Evolutionary conservation across 2,329 filamentous ascomycete species (phyloP), one percentile per base, ranked within the genome.

Genomic region (Sclerotiophoma versabilis): DNA sequence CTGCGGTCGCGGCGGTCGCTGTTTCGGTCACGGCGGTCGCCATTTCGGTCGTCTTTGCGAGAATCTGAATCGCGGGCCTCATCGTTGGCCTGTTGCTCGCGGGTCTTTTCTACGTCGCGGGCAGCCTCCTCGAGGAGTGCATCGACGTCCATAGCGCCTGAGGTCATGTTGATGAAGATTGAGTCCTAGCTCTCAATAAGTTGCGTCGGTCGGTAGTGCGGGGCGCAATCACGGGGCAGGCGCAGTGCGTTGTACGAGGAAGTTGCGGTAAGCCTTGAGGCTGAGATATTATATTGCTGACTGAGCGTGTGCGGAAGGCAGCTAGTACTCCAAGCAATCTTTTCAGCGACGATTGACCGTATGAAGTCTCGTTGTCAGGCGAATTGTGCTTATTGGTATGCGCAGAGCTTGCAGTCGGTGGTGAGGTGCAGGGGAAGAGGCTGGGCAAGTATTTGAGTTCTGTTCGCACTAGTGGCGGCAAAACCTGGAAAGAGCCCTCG

Each of bases 111-210:
- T 37, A 63, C 54, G 17, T 70, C 65, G 50, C 58, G 59, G 27
- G 61, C 66, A 14, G 64, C 63, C 51, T 66, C 91, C 77, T 96
- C 92, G 65, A 97, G 87, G 62, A 97, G 84, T 63, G 92, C 91
- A 82, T 97, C 93, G 68, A 97, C 91, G 73, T 96, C 92, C 65
- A 88, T 80, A 75, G 83, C 83, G 39, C 62, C 57, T 45, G 63
- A 59, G 8, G 48, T 27, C 65, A 67, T 68, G 20, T 17, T 37
- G 53, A 37, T 20, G 39, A 8, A 23, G 29, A 23, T 9, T 26
- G 37, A 37, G 52, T 63, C 57, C 64, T 68, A 66, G 61, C 62
- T 58, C 38, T 63, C 58, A 62, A 65, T 68, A 64, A 68, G 65
- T 62, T 51, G 57, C 47, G 52, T 54, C 47, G 60, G 50, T 58